Evolutionary conservation across 306 rosid genomes (phyloP), one percentile per base, ranked within the genome.

Genomic region (Prunus mira): DNA sequence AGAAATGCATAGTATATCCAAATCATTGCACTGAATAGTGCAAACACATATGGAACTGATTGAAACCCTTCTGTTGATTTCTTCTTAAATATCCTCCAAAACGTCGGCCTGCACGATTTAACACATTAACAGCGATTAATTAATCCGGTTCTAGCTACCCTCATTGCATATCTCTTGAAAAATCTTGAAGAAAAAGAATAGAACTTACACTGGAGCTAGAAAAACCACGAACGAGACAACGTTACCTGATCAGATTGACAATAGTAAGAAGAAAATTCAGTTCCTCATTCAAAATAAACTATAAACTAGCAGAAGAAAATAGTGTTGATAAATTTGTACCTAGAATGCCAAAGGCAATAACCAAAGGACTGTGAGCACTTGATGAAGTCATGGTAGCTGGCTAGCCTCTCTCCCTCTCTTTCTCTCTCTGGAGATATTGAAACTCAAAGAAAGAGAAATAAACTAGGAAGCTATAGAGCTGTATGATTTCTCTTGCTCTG

Each of bases 21-120:
- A 75, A 95, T 86, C 90, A 85, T 95, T 65, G 96, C 90, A 71
- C 93, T 91, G 78, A 95, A 92, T n/a, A 95, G 89, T 64, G 99
- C 89, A 9, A 89, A 90, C 73, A 95, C 92, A 51, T 95, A 95
- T 0, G 99, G 97, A 65, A 89, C 47, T 27, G 99, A 92, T 67
- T 92, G 98, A 77, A 89, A 95, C 50, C 93, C 97, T 77, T 89
- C 99, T 0, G 99, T 95, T 20, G 98, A 77, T 92, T 92, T 95
- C 96, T 91, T 95, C 90, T 84, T 91, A n/a, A 76, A 86, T 43
- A 95, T 75, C 71, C 96, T 79, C 60, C 74, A 27, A 81, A 95
- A 95, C 19, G 96, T 90, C 14, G 97, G 88, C 32, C 99, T 95
- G 86, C 49, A 67, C 4, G n/a, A 19, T n/a, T 32, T 46, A 20